These are phyloP conservation scores for Phytopythium oedochilum DNA, from an alignment of 352 stramenopile species.

Conservation along the genomic window DNA sequence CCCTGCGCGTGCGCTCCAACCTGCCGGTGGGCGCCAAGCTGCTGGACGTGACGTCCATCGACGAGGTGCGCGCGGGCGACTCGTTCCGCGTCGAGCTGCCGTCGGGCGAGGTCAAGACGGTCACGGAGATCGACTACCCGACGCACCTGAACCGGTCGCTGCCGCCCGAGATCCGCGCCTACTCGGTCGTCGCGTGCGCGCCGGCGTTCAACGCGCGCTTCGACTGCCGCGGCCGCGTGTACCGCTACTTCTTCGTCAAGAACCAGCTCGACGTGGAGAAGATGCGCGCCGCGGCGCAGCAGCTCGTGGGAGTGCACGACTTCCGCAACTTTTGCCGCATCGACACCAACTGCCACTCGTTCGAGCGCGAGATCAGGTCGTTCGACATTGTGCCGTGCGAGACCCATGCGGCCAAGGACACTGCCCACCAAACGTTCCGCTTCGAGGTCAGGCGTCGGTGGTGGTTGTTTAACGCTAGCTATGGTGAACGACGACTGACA, in stretches of 20 bases:
- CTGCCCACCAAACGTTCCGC: conserved; percentile 59
- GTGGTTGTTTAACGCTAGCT: background rate
- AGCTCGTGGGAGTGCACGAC: conserved; percentile 95
- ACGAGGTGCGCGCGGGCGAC: conserved; percentile 56
- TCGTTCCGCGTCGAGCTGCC: conserved; percentile 59
- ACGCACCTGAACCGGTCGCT: conserved; percentile 96
- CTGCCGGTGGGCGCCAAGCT: conserved; percentile 57
- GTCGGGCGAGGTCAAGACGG: conserved; percentile 51
- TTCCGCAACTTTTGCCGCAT: conserved; percentile 99
- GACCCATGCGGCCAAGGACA: conserved; percentile 26
- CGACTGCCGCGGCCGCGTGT: conserved; percentile 90
- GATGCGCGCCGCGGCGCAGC: conserved; percentile 87
- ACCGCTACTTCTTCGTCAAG: conserved; percentile 96
- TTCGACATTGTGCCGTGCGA: conserved; percentile 81
- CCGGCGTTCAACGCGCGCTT: conserved; percentile 95
- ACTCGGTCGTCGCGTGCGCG: conserved; percentile 68
- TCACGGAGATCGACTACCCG: conserved; percentile 94
- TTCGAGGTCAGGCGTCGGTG: conserved; percentile 37
- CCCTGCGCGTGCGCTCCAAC: conserved; percentile 68
- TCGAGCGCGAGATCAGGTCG: conserved; percentile 79
- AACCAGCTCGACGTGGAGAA: conserved; percentile 60
- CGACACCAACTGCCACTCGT: conserved; percentile 97
- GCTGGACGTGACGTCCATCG: conserved; percentile 55
- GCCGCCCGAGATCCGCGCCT: conserved; percentile 85
- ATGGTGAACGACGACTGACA: conserved; percentile 3